A percentile compares a stretch with the other conserved stretches of the same genome.
Evolutionary conservation across 495 filamentous ascomycete species (phyloP).

Genomic region (Pseudoneurospora amorphoporcata): DNA sequence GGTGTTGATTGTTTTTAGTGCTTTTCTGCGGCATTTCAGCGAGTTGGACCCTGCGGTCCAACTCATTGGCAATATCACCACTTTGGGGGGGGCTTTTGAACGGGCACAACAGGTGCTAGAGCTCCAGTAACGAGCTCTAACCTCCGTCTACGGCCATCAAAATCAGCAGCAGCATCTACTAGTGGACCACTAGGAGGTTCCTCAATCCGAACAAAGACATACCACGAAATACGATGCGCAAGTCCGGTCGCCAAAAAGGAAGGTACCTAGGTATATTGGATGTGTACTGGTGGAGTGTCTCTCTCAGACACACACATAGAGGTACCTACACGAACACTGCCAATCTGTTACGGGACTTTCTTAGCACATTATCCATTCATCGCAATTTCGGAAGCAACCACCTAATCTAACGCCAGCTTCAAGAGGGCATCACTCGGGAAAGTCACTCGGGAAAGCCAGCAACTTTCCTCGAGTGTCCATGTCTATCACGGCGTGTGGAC

Average conservation of each 20-base stretch:
- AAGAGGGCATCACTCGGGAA: neutral
- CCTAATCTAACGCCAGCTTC: neutral
- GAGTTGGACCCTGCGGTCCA: neutral
- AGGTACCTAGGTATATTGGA: neutral
- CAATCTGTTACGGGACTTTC: neutral
- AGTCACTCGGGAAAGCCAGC: neutral
- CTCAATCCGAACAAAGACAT: neutral
- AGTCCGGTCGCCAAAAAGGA: neutral
- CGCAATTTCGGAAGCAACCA: neutral
- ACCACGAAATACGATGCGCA: neutral
- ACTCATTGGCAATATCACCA: neutral
- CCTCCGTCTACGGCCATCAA: neutral
- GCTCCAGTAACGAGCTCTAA: neutral
- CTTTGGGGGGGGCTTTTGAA: neutral
- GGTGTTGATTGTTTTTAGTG: neutral
- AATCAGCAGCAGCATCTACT: neutral
- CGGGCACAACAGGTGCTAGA: neutral
- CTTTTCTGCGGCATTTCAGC: neutral
- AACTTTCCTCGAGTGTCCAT: neutral
- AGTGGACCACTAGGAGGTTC: neutral
- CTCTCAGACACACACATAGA: neutral
- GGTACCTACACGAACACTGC: neutral
- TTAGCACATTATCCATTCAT: neutral
- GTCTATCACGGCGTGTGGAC: neutral
- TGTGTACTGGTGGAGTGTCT: neutral